These are phyloP conservation scores for Claviceps monticola DNA, from an alignment of 2,329 filamentous ascomycete species.

Conservation along the genomic window DNA sequence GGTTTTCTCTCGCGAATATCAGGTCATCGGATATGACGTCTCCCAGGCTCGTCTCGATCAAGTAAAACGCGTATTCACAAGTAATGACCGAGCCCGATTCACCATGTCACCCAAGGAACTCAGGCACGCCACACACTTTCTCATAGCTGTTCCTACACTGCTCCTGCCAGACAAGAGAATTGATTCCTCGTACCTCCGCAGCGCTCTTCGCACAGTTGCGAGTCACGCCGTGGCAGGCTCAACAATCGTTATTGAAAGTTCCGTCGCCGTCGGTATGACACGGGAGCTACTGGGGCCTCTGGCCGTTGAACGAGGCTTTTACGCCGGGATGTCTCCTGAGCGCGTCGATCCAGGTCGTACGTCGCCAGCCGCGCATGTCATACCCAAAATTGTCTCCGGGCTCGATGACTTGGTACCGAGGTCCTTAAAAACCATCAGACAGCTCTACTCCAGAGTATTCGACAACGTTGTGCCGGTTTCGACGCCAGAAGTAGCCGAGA, in stretches of 20 bases:
- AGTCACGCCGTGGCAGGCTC: slow-evolving; percentile 28
- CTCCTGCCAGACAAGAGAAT: slow-evolving; percentile 31
- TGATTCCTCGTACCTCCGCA: slow-evolving; percentile 31
- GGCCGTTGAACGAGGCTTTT: slow-evolving; percentile 26
- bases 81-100: slow-evolving; percentile 19
- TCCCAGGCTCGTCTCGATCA: slow-evolving; percentile 24
- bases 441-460: slow-evolving; percentile 34
- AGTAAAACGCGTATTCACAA: slow-evolving; percentile 16
- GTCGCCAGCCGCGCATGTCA: slow-evolving; percentile 24
- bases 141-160: slow-evolving; percentile 40
- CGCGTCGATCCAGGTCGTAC: slow-evolving; percentile 37
- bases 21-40: slow-evolving; percentile 35
- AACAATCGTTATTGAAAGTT: slow-evolving; percentile 38
- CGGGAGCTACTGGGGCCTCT: slow-evolving; percentile 33
- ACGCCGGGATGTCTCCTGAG: slow-evolving; percentile 37
- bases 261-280: slow-evolving; percentile 41
- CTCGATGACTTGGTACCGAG: slow-evolving; percentile 31
- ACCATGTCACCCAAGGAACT: slow-evolving; percentile 25
- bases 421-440: slow-evolving; percentile 28
- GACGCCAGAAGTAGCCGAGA: slow-evolving; percentile 40
- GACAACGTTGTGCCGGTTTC: slow-evolving; percentile 33
- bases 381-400: slow-evolving; percentile 41
- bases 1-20: slow-evolving; percentile 26
- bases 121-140: slow-evolving; percentile 32
- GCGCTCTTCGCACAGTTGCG: slow-evolving; percentile 27